Base-by-base conservation (phyloP, 2,329 filamentous ascomycete genomes). In the Orbilia brochopaga region DNA sequence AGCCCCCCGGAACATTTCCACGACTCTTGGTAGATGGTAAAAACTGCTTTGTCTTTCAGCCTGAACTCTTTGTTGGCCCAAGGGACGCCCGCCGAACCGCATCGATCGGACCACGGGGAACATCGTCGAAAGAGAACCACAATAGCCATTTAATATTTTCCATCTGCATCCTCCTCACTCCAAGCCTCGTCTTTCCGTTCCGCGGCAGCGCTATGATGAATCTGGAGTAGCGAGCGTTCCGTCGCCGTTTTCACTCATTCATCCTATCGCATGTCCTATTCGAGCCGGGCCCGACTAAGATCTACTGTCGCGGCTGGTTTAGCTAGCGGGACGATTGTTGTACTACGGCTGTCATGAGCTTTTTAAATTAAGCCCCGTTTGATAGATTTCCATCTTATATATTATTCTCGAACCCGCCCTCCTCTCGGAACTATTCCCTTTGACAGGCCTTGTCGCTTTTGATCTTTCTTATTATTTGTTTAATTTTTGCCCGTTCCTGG, bases 281-380 rank as follows among this genome's bases (percentile, higher is more conserved):
- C 53, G 27, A 32, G 27, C 27, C 27, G 27, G 27, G 27, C 27
- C 27, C 27, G 27, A 4, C 27, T 8, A 32, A 32, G 27, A 8
- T 8, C 27, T 32, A 8, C 27, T 32, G 27, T 58, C 50, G 56
- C 23, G 17, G 23, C 23, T 23, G 11, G 56, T 35, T 58, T 56
- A 21, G 57, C 57, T 61, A 58, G 65, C 60, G 59, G 65, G 58
- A 37, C 24, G 48, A 46, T 37, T 70, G 65, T 37, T 70, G 65
- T 70, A 70, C 65, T 58, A 70, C 58, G 65, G 65, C 62, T 70
- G 64, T 61, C 56, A 52, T 65, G 50, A 61, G 37, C 37, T 44
- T 40, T 51, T 65, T 52, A 52, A 57, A 50, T 65, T 58, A 52
- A 56, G 19, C 21, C n/a, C n/a, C 44, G 24, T 17, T 35, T 21